A percentile compares a stretch with the other conserved stretches of the same genome.
These are phyloP conservation scores for Harrya chromipes DNA, from an alignment of 768 basidiomycete species.

Conservation along the genomic window DNA sequence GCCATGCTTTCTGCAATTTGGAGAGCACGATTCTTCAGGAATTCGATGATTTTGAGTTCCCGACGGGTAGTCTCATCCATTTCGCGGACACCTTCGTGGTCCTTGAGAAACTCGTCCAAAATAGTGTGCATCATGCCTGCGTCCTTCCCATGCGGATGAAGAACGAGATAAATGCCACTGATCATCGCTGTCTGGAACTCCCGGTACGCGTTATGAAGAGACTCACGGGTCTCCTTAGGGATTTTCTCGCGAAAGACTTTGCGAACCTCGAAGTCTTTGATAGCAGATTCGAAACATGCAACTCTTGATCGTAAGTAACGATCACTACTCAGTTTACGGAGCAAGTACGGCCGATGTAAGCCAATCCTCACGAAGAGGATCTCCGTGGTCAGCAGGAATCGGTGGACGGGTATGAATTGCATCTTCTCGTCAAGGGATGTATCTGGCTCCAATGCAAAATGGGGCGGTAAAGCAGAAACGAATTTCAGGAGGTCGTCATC, in stretches of 20 bases:
- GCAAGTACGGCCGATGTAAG: slow-evolving; percentile 83
- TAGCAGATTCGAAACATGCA: slow-evolving; percentile 90
- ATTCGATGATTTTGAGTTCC: slow-evolving; percentile 84
- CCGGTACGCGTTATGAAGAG: slow-evolving; percentile 77
- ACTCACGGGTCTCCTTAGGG: slow-evolving; percentile 61
- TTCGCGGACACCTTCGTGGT: slow-evolving; percentile 49
- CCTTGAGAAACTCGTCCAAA: slow-evolving; percentile 72
- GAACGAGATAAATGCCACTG: slow-evolving; percentile 79
- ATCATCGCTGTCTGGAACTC: slow-evolving; percentile 92
- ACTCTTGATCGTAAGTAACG: slow-evolving; percentile 76
- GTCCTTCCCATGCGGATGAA: slow-evolving; percentile 71
- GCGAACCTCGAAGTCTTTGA: slow-evolving; percentile 81
- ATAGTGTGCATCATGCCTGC: slow-evolving; percentile 74
- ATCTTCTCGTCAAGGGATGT: slow-evolving; percentile 66
- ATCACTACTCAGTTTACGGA: slow-evolving; percentile 70
- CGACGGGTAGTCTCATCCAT: slow-evolving; percentile 80
- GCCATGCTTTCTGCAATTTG: slow-evolving; percentile 41
- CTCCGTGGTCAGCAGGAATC: slow-evolving; percentile 88
- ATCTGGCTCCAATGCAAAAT: slow-evolving; percentile 75
- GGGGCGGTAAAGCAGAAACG: slow-evolving; percentile 71
- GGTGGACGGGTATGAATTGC: slow-evolving; percentile 73
- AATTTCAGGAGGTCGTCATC: slow-evolving; percentile 84
- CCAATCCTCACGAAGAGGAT: slow-evolving; percentile 83
- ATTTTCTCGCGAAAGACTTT: slow-evolving; percentile 61
- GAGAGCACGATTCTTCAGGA: slow-evolving; percentile 66